Conservation (phyloP, 2,329 filamentous ascomycete species). For the Diaporthe nobilis region DNA sequence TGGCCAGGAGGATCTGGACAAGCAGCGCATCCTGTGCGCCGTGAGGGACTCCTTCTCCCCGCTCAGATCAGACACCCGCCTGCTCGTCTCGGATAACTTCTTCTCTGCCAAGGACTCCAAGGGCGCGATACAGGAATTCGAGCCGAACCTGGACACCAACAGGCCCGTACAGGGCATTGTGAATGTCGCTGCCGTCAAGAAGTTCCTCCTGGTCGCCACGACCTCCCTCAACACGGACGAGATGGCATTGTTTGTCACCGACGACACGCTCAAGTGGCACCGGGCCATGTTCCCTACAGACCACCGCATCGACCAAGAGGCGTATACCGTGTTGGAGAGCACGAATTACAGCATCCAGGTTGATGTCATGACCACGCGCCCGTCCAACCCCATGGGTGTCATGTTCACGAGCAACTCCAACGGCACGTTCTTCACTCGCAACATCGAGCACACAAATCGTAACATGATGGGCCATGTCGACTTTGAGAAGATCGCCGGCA, state of each 20-base stretch:
- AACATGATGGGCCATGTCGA: constrained; percentile 83
- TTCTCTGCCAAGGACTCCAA: constrained; percentile 71
- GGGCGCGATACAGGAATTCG: constrained; percentile 71
- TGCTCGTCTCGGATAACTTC: constrained; percentile 87
- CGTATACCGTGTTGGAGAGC: constrained; percentile 94
- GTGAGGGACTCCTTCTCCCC: constrained; percentile 80
- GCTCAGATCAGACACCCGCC: constrained; percentile 79
- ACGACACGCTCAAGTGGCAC: constrained; percentile 89
- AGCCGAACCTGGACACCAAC: constrained; percentile 82
- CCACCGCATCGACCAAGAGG: constrained; percentile 85
- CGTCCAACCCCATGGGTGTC: constrained; percentile 82
- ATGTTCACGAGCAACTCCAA: constrained; percentile 98
- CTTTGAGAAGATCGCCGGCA: constrained; percentile 92
- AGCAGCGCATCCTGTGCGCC: constrained; percentile 84
- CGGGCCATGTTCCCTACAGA: constrained; percentile 88
- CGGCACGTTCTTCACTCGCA: constrained; percentile 94
- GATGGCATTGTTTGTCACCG: constrained; percentile 90
- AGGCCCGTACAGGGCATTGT: constrained; percentile 84
- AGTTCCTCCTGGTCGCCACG: constrained; percentile 87
- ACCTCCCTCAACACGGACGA: constrained; percentile 86
- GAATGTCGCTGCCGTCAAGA: constrained; percentile 87
- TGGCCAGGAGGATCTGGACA: constrained; percentile 74
- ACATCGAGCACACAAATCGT: constrained; percentile 93
- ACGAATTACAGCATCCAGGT: constrained; percentile 99
- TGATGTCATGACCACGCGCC: constrained; percentile 83